Evolutionary conservation across 768 basidiomycete genomes (phyloP), one percentile per base, ranked within the genome.

Genomic region (Naganishia kalamii): DNA sequence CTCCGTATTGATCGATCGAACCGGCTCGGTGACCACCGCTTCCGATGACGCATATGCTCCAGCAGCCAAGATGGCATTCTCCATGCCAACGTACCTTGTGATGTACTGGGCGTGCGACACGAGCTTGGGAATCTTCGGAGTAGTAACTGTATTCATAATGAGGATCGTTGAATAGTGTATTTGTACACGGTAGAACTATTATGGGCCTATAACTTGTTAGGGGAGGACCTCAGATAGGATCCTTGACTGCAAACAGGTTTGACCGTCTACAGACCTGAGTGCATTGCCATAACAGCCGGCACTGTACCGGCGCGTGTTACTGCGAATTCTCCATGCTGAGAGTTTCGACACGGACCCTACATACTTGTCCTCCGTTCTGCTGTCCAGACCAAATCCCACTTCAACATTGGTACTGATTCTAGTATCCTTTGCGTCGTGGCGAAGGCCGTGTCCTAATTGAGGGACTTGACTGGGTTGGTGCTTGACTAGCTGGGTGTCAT

Each of bases 81-180:
- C 37, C 21, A 60, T 41, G 8, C 40, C 59, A 43, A 25, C 19
- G 43, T 41, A 27, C 59, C 59, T 43, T 25, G 25, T 43, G 59
- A 41, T 23, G 35, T 60, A 46, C 37, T 60, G 37, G 4, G 37
- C 59, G 25, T 41, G 43, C 59, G 37, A 40, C 11, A 60, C 59
- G 37, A 60, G 43, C 27, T 60, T 46, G 17, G 59, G 59, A 21
- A 60, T 60, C 59, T 60, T 60, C 49, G 29, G 49, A 50, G 49
- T 50, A 17, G 23, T 35, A n/a, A 23, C 32, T 29, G 15, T 19
- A 52, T 32, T 52, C 51, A 52, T 52, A 32, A 7, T 52, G 21
- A 21, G 8, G 51, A 35, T 52, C 29, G 33, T 29, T 27, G 46
- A 47, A 47, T 47, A 47, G 46, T 47, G 6, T 47, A 52, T 52